Evolutionary conservation across 2,329 filamentous ascomycete genomes (phyloP).

Genomic region (Talaromyces albobiverticillius): DNA sequence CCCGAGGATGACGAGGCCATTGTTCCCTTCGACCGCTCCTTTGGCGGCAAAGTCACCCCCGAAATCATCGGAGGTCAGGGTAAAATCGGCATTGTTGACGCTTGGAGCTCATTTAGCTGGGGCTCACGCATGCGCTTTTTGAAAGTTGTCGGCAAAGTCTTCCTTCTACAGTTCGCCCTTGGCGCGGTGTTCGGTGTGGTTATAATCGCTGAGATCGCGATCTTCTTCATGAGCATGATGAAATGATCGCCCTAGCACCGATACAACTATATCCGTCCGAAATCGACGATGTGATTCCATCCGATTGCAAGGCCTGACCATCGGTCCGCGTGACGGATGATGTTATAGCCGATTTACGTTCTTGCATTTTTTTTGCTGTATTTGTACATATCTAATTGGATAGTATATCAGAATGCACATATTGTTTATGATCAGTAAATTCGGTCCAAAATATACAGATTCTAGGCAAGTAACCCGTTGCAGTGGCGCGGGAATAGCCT

Average conservation of each 20-base stretch:
- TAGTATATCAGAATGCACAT: neutral
- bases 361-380: neutral
- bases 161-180: slow-evolving; percentile 53
- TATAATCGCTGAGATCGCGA: slow-evolving; percentile 52
- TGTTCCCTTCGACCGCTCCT: slow-evolving; percentile 85
- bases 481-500: slow-evolving; percentile 12
- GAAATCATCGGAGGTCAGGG: slow-evolving; percentile 70
- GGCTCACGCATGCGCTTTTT: slow-evolving; percentile 70
- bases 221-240: slow-evolving; percentile 35
- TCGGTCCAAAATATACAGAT: neutral
- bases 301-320: too few relatives aligned
- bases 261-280: too few relatives aligned
- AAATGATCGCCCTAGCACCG: too few relatives aligned
- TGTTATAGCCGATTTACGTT: neutral
- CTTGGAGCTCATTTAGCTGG: slow-evolving; percentile 75
- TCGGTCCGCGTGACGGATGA: neutral
- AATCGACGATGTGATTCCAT: neutral
- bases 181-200: slow-evolving; percentile 48
- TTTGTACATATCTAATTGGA: neutral
- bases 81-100: slow-evolving; percentile 68
- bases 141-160: slow-evolving; percentile 72
- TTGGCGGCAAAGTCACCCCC: slow-evolving; percentile 73
- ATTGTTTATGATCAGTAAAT: neutral
- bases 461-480: neutral
- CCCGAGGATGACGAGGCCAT: slow-evolving; percentile 78